Conservation (phyloP, 2,329 filamentous ascomycete species). For the Reticulascus tulasneorum region DNA sequence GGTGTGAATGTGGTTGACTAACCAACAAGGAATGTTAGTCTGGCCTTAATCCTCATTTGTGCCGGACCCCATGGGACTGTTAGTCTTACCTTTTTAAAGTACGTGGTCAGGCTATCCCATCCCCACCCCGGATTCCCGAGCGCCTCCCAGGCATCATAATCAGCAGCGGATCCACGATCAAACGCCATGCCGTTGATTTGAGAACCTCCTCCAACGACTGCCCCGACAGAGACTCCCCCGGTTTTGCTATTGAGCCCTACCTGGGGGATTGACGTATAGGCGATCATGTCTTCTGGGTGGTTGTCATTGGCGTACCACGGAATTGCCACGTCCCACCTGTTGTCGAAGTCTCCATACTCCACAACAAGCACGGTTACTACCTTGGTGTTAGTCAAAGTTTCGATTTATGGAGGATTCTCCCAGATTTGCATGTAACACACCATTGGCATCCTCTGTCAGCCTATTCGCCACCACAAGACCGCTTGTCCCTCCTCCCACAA, state of each 20-base stretch:
- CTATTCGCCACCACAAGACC: constrained; percentile 33
- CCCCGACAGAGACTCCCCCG: constrained; percentile 23
- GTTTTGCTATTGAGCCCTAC: constrained; percentile 20
- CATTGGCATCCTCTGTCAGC: constrained; percentile 26
- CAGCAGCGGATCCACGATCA: constrained; percentile 34
- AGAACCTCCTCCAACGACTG: constrained; percentile 19
- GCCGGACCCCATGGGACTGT: constrained; percentile 20
- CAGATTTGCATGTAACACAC: no score
- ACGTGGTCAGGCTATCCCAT: constrained; percentile 39
- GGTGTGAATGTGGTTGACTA: constrained; percentile 19
- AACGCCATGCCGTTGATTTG: constrained; percentile 37
- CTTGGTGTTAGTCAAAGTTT: background rate
- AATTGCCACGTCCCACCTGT: constrained; percentile 7
- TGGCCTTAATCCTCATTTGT: background rate
- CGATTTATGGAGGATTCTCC: background rate
- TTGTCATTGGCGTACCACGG: constrained; percentile 13
- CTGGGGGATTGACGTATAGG: constrained; percentile 24
- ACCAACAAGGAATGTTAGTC: constrained; percentile 22
- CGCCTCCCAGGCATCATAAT: constrained; percentile 39
- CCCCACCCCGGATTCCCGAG: constrained; percentile 41
- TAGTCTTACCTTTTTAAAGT: constrained; percentile 39
- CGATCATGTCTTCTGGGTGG: constrained; percentile 19
- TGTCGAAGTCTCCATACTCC: constrained; percentile 16
- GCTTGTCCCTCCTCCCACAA: constrained; percentile 30
- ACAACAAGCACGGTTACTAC: constrained; percentile 23